These are phyloP conservation scores for Podila clonocystis DNA, from an alignment of 192 early-diverging fungal genomes.

Conservation along the genomic window DNA sequence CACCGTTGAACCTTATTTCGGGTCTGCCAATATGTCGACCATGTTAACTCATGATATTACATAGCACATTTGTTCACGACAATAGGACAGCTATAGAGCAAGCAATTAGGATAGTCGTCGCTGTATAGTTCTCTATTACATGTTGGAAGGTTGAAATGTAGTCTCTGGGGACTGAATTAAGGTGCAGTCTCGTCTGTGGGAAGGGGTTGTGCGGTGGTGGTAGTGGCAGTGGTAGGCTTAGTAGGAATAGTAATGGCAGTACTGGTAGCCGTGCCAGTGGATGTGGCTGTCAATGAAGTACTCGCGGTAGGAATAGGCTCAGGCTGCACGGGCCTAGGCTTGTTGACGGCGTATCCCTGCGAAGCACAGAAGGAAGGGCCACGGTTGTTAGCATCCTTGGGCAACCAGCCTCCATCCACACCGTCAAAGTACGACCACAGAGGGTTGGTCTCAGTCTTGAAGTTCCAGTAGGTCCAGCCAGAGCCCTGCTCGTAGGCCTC, in stretches of 20 bases:
- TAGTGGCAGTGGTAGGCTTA: not conserved
- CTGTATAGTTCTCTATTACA: too few relatives aligned
- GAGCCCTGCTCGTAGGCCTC: constrained; percentile 69
- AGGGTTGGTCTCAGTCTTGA: constrained; percentile 75
- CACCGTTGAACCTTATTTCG: too few relatives aligned
- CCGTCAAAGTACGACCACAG: constrained; percentile 78
- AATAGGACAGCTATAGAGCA: too few relatives aligned
- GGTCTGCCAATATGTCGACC: too few relatives aligned
- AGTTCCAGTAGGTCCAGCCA: constrained; percentile 82
- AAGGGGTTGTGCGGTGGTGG: too few relatives aligned
- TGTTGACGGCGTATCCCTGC: constrained; percentile 5
- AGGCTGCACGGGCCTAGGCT: not conserved
- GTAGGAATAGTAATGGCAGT: not conserved
- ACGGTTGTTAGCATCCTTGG: constrained; percentile 57
- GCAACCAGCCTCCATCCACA: constrained; percentile 73
- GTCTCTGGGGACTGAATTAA: too few relatives aligned
- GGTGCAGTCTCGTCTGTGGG: too few relatives aligned
- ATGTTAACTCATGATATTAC: too few relatives aligned
- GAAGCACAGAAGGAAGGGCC: constrained; percentile 19
- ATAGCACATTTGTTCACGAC: too few relatives aligned
- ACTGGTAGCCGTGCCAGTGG: not conserved
- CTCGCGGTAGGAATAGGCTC: not conserved
- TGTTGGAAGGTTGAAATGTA: too few relatives aligned
- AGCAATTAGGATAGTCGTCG: too few relatives aligned
- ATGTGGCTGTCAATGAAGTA: not conserved